Evolutionary conservation across 352 stramenopile genomes (phyloP).

Genomic region (Globisporangium orthogonon): DNA sequence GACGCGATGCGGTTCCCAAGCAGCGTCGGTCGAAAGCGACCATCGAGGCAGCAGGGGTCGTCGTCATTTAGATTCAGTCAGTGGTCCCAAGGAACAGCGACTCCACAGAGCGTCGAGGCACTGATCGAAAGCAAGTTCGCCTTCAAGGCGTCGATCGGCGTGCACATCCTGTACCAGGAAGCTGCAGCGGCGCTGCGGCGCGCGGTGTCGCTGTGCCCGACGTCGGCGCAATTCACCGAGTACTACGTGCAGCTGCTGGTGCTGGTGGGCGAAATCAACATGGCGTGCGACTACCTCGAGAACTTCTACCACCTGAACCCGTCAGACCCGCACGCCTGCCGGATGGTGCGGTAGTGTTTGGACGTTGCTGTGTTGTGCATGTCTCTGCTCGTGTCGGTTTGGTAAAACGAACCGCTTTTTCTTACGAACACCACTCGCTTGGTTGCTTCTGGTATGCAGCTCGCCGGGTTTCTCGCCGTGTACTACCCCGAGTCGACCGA

Average conservation of each 20-base stretch:
- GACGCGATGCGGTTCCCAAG: not conserved
- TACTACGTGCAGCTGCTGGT: conserved; percentile 69
- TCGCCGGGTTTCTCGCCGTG: conserved; percentile 30
- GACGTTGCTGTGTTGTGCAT: no score
- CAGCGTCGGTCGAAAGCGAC: conserved; percentile 1
- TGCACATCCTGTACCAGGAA: conserved; percentile 72
- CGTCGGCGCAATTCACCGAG: conserved; percentile 57
- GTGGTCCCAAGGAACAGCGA: conserved; percentile 1
- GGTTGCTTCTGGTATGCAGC: conserved; percentile 7
- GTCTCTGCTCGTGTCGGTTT: no score
- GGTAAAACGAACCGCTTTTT: no score
- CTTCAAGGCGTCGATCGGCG: conserved; percentile 62
- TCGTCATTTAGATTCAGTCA: conserved; percentile 1
- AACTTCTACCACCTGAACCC: conserved; percentile 57
- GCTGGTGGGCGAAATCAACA: conserved; percentile 47
- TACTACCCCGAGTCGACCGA: conserved; percentile 45
- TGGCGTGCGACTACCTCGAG: conserved; percentile 68
- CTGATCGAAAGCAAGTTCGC: conserved; percentile 50
- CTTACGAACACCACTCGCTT: no score
- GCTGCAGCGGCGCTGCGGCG: conserved; percentile 44
- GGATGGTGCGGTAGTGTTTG: conserved; percentile 36
- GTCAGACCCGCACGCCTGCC: conserved; percentile 46
- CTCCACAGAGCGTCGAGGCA: conserved; percentile 24
- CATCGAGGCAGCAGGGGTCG: not conserved
- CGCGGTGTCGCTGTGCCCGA: conserved; percentile 46